These are phyloP conservation scores for Kuraishia hungarica DNA, from an alignment of 805 yeast species.

Conservation along the genomic window DNA sequence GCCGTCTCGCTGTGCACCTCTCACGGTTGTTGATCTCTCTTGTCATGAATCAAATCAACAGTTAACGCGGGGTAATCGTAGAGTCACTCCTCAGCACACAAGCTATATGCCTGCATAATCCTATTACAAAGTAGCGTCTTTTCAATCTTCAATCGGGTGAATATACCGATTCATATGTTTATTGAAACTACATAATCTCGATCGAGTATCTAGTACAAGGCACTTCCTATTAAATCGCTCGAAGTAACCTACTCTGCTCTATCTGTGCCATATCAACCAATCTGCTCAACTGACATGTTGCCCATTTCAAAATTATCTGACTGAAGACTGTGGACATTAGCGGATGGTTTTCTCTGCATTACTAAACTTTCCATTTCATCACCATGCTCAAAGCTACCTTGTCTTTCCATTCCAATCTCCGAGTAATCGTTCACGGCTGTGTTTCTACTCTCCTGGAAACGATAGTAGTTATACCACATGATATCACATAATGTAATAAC, in stretches of 20 bases:
- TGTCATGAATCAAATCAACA: no score
- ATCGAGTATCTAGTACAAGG: no score
- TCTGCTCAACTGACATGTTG: neutral
- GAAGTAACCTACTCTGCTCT: no score
- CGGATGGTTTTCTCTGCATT: neutral
- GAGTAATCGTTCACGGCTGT: neutral
- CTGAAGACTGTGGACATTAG: neutral
- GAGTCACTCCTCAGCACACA: no score
- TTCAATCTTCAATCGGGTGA: no score
- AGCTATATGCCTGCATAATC: no score
- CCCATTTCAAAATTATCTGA: neutral
- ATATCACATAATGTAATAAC: conserved; percentile 70
- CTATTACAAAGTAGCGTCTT: no score
- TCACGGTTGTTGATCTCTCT: no score
- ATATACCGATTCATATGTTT: no score
- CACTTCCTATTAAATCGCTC: neutral
- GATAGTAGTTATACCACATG: conserved; percentile 69
- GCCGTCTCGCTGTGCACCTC: no score
- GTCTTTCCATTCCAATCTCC: neutral
- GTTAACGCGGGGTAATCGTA: no score
- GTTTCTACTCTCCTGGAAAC: conserved; percentile 27
- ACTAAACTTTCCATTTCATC: neutral
- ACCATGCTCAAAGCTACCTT: neutral
- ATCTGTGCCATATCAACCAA: neutral
- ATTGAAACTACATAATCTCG: no score